Base-by-base conservation (phyloP, 805 yeast genomes). In the Jamesozyma rosinii region DNA sequence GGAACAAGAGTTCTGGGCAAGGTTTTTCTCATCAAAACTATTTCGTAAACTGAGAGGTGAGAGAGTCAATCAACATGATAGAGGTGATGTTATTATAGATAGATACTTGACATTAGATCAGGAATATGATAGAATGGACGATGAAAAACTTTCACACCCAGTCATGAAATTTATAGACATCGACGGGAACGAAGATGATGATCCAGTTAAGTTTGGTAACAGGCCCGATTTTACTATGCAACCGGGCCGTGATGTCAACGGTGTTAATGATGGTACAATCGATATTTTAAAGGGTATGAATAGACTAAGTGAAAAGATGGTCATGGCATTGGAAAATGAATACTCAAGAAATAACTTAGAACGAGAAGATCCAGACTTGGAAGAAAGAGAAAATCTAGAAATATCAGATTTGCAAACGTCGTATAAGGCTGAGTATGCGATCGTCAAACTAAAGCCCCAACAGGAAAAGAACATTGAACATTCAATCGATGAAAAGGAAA, bases 1-100 rank as follows among this genome's bases (percentile, higher is more conserved):
- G 38, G 97, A 92, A 59, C 89, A 90, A 35, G 95, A 84, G 57
- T 92, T 92, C 54, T 92, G 98, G 98, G 86, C 95, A 10, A 69
- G 97, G 48, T 92, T 92, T 56, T 92, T 92, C 70, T 81, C 86
- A 54, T 88, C 97, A 0, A 83, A 87, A 54, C 67, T 92, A 47
- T 92, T 89, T 57, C 72, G 96, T 51, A 77, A 88, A 54, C 68
- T 92, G 29, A 74, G 95, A 59, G 98, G 98, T 45, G 97, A 92
- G 57, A 80, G 79, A 50, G 75, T 87, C 42, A 77, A 80, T 54
- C 64, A 75, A 2, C 81, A 77, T 57, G 86, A 85, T 49, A 73
- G 95, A 49, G 88, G 92, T 42, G 97, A 92, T 62, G 74, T 80
- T 4, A 72, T 88, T 5, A 69, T 92, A 46, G 98, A 92, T 63